Percentiles rank a stretch among this genome's conserved stretches.
Conservation (phyloP, 805 yeast species). For the Pichia exigua region DNA sequence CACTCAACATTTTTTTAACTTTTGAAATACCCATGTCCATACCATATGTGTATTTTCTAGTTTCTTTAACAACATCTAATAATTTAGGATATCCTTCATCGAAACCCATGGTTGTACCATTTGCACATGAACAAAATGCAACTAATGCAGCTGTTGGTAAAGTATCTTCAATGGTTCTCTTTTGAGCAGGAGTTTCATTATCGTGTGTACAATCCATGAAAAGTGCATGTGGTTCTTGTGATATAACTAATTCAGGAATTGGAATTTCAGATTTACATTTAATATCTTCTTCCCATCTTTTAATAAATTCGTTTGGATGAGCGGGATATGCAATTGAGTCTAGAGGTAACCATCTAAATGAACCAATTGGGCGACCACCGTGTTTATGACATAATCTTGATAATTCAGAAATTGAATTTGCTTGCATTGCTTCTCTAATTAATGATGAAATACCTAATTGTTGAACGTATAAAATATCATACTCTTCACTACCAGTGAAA, state of each 20-base stretch:
- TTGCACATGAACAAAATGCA: constrained; percentile 85
- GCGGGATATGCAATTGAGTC: constrained; percentile 69
- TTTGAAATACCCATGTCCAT: constrained; percentile 79
- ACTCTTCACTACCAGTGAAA: constrained; percentile 84
- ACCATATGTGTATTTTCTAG: constrained; percentile 48
- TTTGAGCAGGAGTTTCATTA: constrained; percentile 81
- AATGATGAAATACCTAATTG: constrained; percentile 82
- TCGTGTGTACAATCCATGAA: constrained; percentile 98
- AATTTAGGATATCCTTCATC: constrained; percentile 86
- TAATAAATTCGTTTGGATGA: constrained; percentile 27
- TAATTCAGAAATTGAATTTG: constrained; percentile 80
- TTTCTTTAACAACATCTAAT: constrained; percentile 74
- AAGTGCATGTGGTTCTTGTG: constrained; percentile 83
- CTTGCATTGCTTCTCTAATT: constrained; percentile 96
- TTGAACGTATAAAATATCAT: constrained; percentile 87
- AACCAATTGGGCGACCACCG: constrained; percentile 95
- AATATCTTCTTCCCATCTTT: constrained; percentile 20
- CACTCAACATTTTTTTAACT: constrained; percentile 56
- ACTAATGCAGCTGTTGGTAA: constrained; percentile 92
- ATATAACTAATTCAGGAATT: constrained; percentile 56
- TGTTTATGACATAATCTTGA: constrained; percentile 82
- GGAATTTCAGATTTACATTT: constrained; percentile 52
- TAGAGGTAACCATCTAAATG: constrained; percentile 71
- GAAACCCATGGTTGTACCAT: constrained; percentile 89
- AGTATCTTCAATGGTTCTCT: constrained; percentile 90